These are phyloP conservation scores for Ceratocystis variospora DNA, from an alignment of 2,329 filamentous ascomycete species.

Conservation along the genomic window DNA sequence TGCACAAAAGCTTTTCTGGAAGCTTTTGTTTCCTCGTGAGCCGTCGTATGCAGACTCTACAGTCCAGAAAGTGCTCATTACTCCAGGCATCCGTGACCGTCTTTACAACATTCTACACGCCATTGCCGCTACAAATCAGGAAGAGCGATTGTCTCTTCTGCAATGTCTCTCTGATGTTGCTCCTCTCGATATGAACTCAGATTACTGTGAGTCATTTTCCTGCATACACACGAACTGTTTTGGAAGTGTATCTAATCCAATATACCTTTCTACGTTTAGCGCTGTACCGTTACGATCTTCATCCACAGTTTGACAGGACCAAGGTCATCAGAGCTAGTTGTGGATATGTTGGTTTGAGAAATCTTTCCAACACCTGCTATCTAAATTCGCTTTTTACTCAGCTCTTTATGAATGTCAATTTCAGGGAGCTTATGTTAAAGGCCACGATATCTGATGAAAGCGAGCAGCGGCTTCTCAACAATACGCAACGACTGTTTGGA, in stretches of 20 bases:
- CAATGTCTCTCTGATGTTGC: conserved; percentile 19
- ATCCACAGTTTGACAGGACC: conserved; percentile 47
- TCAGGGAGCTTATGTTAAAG: conserved; percentile 69
- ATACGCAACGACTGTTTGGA: conserved; percentile 71
- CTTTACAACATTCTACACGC: not conserved
- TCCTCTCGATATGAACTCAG: conserved; percentile 21
- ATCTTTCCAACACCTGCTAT: conserved; percentile 93
- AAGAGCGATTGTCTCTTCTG: not conserved
- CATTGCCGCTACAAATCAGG: not conserved
- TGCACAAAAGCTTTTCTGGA: conserved; percentile 40
- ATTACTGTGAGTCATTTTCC: not conserved
- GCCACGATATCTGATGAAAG: conserved; percentile 42
- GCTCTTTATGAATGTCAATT: conserved; percentile 86
- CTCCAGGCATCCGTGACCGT: not conserved
- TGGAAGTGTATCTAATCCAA: not conserved
- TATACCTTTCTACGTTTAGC: conserved; percentile 22
- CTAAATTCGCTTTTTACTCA: conserved; percentile 90
- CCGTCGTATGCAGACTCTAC: conserved; percentile 24
- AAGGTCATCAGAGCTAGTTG: conserved; percentile 59
- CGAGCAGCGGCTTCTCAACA: conserved; percentile 54
- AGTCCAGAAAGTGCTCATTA: conserved; percentile 22
- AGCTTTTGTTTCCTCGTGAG: conserved; percentile 51
- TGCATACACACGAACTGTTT: not conserved
- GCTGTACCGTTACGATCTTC: conserved; percentile 48
- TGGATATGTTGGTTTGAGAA: conserved; percentile 79